Conservation (phyloP, 192 early-diverging fungal genomes). For the Coemansia sp. region DNA sequence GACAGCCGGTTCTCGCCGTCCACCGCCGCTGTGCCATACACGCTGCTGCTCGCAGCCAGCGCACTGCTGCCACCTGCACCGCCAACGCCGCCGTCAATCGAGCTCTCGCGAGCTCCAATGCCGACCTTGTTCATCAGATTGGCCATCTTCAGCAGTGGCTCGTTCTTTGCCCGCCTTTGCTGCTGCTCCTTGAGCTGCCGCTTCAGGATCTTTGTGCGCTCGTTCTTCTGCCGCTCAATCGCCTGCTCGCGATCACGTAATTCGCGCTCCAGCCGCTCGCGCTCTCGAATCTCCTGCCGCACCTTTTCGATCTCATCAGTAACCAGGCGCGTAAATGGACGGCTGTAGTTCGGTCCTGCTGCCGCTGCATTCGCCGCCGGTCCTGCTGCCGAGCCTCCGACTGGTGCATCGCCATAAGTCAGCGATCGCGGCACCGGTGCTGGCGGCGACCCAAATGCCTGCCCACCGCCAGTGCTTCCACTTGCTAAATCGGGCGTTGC, state of each 20-base stretch:
- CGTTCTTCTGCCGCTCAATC: conserved; percentile 51
- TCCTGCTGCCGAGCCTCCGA: conserved; percentile 8
- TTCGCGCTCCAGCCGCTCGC: conserved; percentile 64
- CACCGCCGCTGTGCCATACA: not conserved
- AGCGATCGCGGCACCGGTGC: conserved; percentile 48
- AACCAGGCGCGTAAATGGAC: conserved; percentile 55
- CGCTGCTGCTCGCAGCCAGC: not conserved
- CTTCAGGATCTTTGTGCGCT: conserved; percentile 57
- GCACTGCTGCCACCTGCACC: not conserved
- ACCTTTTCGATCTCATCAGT: conserved; percentile 64
- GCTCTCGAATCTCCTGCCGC: conserved; percentile 67
- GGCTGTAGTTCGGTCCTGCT: conserved; percentile 12
- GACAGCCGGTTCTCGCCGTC: conserved; percentile 27
- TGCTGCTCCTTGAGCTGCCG: conserved; percentile 57
- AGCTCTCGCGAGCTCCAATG: conserved; percentile 33
- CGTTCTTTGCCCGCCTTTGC: conserved; percentile 58
- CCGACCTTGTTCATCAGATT: conserved; percentile 55
- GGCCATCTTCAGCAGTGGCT: conserved; percentile 58
- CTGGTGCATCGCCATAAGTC: conserved; percentile 22
- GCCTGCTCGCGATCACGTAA: conserved; percentile 57
- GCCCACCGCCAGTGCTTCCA: conserved; percentile 4
- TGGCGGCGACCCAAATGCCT: conserved; percentile 47
- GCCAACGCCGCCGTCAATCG: conserved; percentile 22
- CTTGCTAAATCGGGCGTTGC: conserved; percentile 5
- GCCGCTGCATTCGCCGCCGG: not conserved